Conservation (phyloP, 257 asterid genomes). For the Solanum dulcamara region DNA sequence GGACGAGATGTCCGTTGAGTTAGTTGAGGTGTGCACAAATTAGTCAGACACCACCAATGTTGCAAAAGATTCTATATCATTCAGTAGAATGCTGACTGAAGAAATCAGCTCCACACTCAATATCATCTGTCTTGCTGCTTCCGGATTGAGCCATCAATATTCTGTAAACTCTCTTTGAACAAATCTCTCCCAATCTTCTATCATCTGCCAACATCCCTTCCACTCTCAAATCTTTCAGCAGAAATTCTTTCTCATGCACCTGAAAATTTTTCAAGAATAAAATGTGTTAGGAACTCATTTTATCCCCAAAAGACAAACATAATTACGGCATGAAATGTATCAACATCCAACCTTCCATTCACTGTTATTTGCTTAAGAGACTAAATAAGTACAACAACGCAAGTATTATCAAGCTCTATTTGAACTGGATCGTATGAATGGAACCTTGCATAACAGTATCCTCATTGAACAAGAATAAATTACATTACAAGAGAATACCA, state of each 20-base stretch:
- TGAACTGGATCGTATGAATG: not conserved
- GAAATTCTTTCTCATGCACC: conserved; percentile 93
- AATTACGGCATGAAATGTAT: not conserved
- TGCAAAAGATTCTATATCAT: not conserved
- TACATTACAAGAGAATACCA: not conserved
- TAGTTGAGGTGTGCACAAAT: not conserved
- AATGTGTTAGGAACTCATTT: not conserved
- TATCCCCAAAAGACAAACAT: not conserved
- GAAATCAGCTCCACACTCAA: conserved; percentile 88
- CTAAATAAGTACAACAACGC: not conserved
- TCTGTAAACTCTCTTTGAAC: conserved; percentile 90
- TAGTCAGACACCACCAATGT: not conserved
- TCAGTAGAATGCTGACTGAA: conserved; percentile 23
- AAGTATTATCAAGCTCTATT: not conserved
- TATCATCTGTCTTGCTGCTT: conserved; percentile 72
- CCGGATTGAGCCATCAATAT: conserved; percentile 82
- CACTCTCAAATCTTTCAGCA: conserved; percentile 58
- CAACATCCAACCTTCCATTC: not conserved
- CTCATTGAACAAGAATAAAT: not conserved
- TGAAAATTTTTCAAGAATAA: conserved; percentile 8
- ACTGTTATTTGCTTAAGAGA: not conserved
- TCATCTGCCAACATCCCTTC: conserved; percentile 68
- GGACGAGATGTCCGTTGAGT: not conserved
- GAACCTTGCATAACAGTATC: not conserved
- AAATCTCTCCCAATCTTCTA: conserved; percentile 79